Percentiles rank a stretch among this genome's conserved stretches.
phyloP scores from a whole-genome alignment of 2,329 filamentous ascomycete genomes.

The Stenocarpella maydis region DNA sequence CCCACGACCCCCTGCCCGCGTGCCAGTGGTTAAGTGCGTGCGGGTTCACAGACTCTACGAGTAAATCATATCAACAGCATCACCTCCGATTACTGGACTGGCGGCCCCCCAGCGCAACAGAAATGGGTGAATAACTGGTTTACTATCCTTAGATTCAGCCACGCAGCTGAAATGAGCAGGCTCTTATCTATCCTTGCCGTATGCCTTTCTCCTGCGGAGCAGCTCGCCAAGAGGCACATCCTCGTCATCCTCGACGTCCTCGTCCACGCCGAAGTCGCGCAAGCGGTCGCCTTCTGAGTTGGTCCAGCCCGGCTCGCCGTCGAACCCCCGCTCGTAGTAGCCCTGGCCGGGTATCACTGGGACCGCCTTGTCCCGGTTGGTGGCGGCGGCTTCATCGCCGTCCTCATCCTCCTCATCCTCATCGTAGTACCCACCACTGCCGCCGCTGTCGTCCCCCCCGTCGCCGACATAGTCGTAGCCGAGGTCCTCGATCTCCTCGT shows the following conservation, averaged over 20 bases:
- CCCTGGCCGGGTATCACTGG: conserved; percentile 30
- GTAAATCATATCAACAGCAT: background rate
- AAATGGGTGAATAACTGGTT: background rate
- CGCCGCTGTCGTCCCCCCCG: conserved; percentile 27
- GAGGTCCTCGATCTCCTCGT: conserved; percentile 58
- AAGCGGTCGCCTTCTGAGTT: conserved; percentile 80
- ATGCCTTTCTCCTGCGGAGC: conserved; percentile 61
- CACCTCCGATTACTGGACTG: background rate
- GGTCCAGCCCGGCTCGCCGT: conserved; percentile 70
- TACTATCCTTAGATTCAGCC: background rate
- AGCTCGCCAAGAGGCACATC: conserved; percentile 77
- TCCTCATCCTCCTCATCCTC: conserved; percentile 62
- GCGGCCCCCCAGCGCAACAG: background rate
- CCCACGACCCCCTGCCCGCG: too few relatives aligned
- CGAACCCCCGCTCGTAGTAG: conserved; percentile 43
- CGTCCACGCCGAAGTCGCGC: conserved; percentile 81
- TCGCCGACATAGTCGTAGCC: conserved; percentile 28
- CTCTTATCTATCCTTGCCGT: conserved; percentile 29
- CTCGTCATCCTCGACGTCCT: conserved; percentile 60
- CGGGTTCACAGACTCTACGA: background rate
- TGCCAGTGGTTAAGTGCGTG: background rate
- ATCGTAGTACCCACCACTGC: conserved; percentile 55
- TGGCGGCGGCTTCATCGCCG: conserved; percentile 29
- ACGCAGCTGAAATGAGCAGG: background rate
- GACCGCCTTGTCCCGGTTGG: conserved; percentile 37